Evolutionary conservation across 1,284 basidiomycete species (phyloP).

Genomic region (Chalciporus sp.): DNA sequence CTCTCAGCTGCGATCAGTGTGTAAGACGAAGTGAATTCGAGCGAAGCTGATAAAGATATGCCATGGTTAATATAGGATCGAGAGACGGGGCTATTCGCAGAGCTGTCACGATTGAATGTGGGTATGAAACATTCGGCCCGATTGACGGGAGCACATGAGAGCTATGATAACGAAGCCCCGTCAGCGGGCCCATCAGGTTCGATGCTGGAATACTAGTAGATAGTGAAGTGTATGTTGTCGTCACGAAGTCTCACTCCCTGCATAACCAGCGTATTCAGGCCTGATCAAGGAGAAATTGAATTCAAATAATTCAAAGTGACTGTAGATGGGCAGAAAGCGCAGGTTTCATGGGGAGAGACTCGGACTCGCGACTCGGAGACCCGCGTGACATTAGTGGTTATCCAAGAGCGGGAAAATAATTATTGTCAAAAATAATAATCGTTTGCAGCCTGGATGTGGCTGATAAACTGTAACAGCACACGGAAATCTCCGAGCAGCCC

Average conservation of each 20-base stretch:
- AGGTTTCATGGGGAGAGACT: too few relatives aligned
- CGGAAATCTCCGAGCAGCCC: conserved; percentile 29
- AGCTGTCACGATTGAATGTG: neutral
- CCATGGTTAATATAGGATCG: conserved; percentile 11
- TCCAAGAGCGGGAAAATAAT: too few relatives aligned
- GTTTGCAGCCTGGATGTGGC: conserved; percentile 21
- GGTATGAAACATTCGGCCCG: conserved; percentile 8
- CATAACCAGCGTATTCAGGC: too few relatives aligned
- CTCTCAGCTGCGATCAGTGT: neutral
- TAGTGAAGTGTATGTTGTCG: too few relatives aligned
- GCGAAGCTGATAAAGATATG: neutral
- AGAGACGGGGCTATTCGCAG: neutral
- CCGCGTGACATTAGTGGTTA: neutral
- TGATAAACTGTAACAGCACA: conserved; percentile 39
- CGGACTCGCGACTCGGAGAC: too few relatives aligned
- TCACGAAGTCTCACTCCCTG: neutral
- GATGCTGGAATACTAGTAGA: too few relatives aligned
- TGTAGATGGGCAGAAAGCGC: too few relatives aligned
- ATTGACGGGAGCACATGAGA: conserved; percentile 5
- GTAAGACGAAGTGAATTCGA: conserved; percentile 2
- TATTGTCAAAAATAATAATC: neutral
- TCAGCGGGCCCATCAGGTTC: too few relatives aligned
- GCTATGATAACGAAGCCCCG: too few relatives aligned
- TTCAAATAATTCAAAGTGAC: too few relatives aligned
- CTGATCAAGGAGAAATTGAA: too few relatives aligned